Percentiles rank a stretch among this genome's conserved stretches.
These are phyloP conservation scores for Trifolium dubium DNA, from an alignment of 306 rosid species.

Conservation along the genomic window DNA sequence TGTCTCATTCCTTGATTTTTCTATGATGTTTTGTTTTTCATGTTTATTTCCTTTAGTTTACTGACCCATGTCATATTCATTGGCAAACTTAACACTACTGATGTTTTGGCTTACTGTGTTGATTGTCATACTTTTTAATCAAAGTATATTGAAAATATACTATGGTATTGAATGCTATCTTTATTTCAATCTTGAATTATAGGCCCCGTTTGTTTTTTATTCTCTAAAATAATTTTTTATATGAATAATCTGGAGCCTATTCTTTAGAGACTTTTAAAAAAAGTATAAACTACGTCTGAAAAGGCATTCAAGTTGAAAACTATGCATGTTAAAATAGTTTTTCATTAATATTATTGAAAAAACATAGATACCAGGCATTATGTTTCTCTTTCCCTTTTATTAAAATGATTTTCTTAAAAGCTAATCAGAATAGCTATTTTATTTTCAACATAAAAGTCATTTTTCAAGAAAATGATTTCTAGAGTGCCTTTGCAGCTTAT, in stretches of 20 bases:
- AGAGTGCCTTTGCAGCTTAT: conserved; percentile 26
- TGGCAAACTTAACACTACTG: conserved; percentile 2
- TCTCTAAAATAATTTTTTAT: neutral
- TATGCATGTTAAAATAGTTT: no score
- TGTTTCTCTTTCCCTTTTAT: no score
- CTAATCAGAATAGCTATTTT: no score
- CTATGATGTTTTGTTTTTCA: conserved; percentile 20
- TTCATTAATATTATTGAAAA: no score
- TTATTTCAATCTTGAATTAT: conserved; percentile 16
- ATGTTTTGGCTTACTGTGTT: conserved; percentile 21
- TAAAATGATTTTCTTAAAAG: no score
- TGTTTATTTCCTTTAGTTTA: conserved; percentile 31
- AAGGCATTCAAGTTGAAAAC: no score
- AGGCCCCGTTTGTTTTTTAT: no score
- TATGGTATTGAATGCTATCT: conserved; percentile 11
- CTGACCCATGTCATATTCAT: conserved; percentile 10
- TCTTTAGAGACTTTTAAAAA: no score
- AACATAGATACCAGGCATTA: no score
- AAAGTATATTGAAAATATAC: conserved; percentile 6
- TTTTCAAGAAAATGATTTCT: neutral
- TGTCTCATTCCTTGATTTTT: conserved; percentile 27
- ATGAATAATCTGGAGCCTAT: no score
- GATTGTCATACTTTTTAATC: conserved; percentile 12
- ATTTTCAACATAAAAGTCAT: no score
- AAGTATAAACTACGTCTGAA: no score